phyloP scores from a whole-genome alignment of 495 filamentous ascomycete species.

The Umbilicaria muhlenbergii region DNA sequence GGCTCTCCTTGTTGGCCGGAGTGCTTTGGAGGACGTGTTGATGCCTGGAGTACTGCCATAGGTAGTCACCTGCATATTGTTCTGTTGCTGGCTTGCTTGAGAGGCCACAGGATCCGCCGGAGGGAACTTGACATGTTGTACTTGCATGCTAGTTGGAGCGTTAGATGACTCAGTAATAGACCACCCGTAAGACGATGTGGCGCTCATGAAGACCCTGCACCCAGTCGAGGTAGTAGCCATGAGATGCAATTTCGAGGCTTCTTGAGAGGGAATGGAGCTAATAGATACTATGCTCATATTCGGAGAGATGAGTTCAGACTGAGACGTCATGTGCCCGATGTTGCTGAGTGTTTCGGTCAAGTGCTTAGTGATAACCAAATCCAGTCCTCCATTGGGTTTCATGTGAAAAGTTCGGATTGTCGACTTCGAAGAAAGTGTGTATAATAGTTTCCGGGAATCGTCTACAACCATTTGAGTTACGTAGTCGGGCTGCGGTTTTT shows the following conservation, averaged over 20 bases:
- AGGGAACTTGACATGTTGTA: slow-evolving; percentile 88
- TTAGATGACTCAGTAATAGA: slow-evolving; percentile 34
- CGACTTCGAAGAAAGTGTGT: slow-evolving; percentile 73
- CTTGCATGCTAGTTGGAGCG: slow-evolving; percentile 89
- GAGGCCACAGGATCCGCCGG: slow-evolving; percentile 30
- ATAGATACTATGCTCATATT: slow-evolving; percentile 57
- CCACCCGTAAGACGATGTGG: slow-evolving; percentile 57
- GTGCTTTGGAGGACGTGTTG: slow-evolving; percentile 15
- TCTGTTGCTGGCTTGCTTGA: slow-evolving; percentile 2
- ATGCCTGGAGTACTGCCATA: slow-evolving; percentile 10
- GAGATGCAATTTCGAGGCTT: slow-evolving; percentile 71
- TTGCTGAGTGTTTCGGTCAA: slow-evolving; percentile 40
- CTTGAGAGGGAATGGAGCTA: slow-evolving; percentile 63
- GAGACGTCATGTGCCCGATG: slow-evolving; percentile 62
- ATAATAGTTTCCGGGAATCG: slow-evolving; percentile 73
- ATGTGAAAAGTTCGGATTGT: slow-evolving; percentile 80
- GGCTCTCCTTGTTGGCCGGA: slow-evolving; percentile 31
- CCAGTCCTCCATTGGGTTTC: slow-evolving; percentile 34
- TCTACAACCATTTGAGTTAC: slow-evolving; percentile 70
- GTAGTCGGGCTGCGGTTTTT: slow-evolving; percentile 35
- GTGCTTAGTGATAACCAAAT: slow-evolving; percentile 39
- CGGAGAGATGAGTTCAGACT: slow-evolving; percentile 48
- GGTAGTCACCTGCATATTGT: slow-evolving; percentile 3
- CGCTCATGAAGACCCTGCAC: slow-evolving; percentile 81
- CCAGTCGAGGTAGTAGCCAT: slow-evolving; percentile 84